Evolutionary conservation across 768 basidiomycete genomes (phyloP).

Genomic region (Gymnopilus junonius): DNA sequence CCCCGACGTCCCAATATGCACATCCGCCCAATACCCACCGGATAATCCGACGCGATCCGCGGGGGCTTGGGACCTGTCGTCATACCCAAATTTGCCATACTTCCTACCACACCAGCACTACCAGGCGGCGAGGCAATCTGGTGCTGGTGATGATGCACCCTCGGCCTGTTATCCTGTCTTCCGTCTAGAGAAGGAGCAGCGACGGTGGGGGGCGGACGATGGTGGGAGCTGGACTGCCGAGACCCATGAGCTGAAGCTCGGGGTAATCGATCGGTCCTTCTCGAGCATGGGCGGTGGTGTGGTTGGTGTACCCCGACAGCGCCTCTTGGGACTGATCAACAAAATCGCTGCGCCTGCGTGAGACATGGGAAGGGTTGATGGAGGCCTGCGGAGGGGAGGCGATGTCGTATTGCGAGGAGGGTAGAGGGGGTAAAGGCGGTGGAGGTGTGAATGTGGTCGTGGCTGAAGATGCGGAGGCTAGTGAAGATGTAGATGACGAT

Average conservation of each 20-base stretch:
- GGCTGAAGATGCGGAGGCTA: slow-evolving; percentile 10
- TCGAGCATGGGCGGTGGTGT: background rate
- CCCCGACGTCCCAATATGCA: slow-evolving; percentile 79
- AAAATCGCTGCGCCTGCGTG: slow-evolving; percentile 80
- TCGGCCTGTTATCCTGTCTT: slow-evolving; percentile 75
- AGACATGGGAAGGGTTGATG: slow-evolving; percentile 70
- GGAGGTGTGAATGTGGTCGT: slow-evolving; percentile 8
- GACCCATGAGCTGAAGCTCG: slow-evolving; percentile 62
- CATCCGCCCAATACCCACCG: slow-evolving; percentile 86
- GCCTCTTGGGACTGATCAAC: slow-evolving; percentile 79
- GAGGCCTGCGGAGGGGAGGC: slow-evolving; percentile 85
- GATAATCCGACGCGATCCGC: slow-evolving; percentile 75
- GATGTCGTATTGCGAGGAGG: slow-evolving; percentile 47
- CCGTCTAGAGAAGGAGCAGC: slow-evolving; percentile 73
- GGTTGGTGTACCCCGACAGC: slow-evolving; percentile 21
- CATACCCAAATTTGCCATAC: background rate
- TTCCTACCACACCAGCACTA: background rate
- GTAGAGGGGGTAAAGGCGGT: slow-evolving; percentile 53
- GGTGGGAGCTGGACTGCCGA: slow-evolving; percentile 48
- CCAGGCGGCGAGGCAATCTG: slow-evolving; percentile 28
- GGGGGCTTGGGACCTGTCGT: slow-evolving; percentile 58
- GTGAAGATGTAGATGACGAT: slow-evolving; percentile 11
- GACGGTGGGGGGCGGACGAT: slow-evolving; percentile 71
- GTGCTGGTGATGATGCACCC: slow-evolving; percentile 42
- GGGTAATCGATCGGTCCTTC: slow-evolving; percentile 76